Evolutionary conservation across 2,329 filamentous ascomycete genomes (phyloP), one percentile per base, ranked within the genome.

Genomic region (Colletotrichum musicola): DNA sequence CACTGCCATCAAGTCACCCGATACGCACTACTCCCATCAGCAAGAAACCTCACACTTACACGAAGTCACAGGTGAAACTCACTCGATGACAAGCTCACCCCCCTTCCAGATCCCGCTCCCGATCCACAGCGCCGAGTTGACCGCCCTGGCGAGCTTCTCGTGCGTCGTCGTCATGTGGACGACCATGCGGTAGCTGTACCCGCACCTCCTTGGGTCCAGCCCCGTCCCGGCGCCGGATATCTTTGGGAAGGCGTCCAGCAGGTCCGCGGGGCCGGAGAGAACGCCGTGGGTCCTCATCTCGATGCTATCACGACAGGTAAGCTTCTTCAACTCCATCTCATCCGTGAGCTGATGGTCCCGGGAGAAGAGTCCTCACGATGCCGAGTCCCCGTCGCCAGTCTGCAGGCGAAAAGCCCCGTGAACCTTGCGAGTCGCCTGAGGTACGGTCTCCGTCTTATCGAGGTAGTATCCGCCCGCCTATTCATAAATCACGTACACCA

Each of bases 111-210:
- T 80, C 56, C 82, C 83, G 73, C 81, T 83, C 10, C 82, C 83
- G 49, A 85, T 77, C 83, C 83, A 85, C 46, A 85, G 75, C 2
- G 81, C 82, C 73, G 81, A 82, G 72, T 85, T 84, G 27, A 86
- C 78, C 70, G 80, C 81, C 63, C 84, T 80, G 57, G 78, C 78
- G 70, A 85, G 85, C 44, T 83, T 79, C 72, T 82, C 81, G 75
- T 85, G 84, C 4, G 81, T 76, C 16, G 83, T 84, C 71, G 84
- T 83, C 76, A 86, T 81, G 16, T 81, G 82, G 67, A 83, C 79
- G 68, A 84, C 83, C 73, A 85, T 78, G 69, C 82, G 80, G 69
- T 85, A 84, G 65, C 79, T 80, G 70, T 85, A 85, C 53, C 77
- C 76, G 70, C 85, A 85, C 51, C 77, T 76, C 20, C 79, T 77